Percentiles rank a stretch among this genome's conserved stretches.
Evolutionary conservation across 192 early-diverging fungal species (phyloP).

Genomic region (Jimgerdemannia flammicorona): DNA sequence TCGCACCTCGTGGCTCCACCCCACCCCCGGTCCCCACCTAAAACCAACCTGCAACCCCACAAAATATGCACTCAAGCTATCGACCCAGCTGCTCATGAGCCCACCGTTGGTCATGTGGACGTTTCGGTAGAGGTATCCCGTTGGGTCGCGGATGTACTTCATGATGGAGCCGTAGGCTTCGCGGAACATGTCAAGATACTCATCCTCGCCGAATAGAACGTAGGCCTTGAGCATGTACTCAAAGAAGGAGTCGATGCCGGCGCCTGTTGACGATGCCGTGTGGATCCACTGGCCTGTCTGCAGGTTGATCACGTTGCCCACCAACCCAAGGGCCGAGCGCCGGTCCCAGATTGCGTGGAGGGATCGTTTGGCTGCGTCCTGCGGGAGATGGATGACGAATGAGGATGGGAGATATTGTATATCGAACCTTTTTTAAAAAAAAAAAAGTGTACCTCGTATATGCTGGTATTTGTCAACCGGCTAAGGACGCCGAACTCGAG

Average conservation of each 20-base stretch:
- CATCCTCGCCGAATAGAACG: constrained; percentile 79
- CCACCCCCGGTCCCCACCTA: background rate
- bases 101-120: constrained; percentile 75
- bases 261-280: constrained; percentile 71
- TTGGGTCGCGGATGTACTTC: constrained; percentile 56
- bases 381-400: background rate
- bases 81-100: constrained; percentile 73
- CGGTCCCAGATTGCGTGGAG: constrained; percentile 74
- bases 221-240: constrained; percentile 92
- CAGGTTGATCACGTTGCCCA: constrained; percentile 83
- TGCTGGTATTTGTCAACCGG: constrained; percentile 71
- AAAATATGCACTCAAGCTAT: constrained; percentile 88
- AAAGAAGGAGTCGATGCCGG: constrained; percentile 90
- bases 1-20: too few relatives aligned
- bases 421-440: background rate
- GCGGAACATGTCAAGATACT: constrained; percentile 76
- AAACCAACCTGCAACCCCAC: constrained; percentile 82
- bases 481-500: constrained; percentile 93
- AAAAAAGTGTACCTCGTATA: constrained; percentile 61
- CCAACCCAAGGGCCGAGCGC: constrained; percentile 66
- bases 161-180: constrained; percentile 67
- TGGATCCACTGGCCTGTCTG: constrained; percentile 71
- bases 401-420: background rate
- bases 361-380: constrained; percentile 62
- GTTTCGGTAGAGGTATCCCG: constrained; percentile 82